Evolutionary conservation across 768 basidiomycete species (phyloP), one percentile per base, ranked within the genome.

Genomic region (Amanita fuliginea): DNA sequence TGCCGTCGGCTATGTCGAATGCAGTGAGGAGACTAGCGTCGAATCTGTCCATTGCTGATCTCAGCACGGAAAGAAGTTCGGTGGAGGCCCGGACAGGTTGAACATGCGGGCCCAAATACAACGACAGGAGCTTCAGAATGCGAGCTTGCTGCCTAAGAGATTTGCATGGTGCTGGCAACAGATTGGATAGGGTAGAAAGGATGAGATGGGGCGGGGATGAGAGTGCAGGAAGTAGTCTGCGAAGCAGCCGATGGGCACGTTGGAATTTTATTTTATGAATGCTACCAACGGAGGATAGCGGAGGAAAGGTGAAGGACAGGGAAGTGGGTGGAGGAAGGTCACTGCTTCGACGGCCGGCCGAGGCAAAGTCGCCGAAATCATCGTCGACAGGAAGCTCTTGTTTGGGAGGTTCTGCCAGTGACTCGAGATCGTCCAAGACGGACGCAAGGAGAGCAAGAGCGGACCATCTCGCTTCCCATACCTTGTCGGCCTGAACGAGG

Each of bases 331-430:
- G 43, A 18, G 45, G 58, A 54, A 66, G 64, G 47, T 65, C 64
- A 30, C 9, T 6, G 6, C 62, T 64, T 63, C 78, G 68, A 53
- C 76, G 75, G 6, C 67, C 74, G 8, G 56, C 47, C 0, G 73
- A 68, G 1, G 84, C 76, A 60, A 92, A 90, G 59, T 93, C 91
- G 3, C 91, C 93, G 65, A 95, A 95, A 21, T 91, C 90, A 56
- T 94, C 89, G 53, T 90, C 85, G 2, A 8, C 73, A 57, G 24
- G 84, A 74, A 1, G 77, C 79, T 43, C 24, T 6, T 43, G 24
- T 21, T 42, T 11, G 22, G 67, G 65, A 41, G 64, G 60, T 52
- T 65, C 67, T 9, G n/a, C n/a, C n/a, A n/a, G n/a, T n/a, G 63
- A 58, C 62, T 88, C 82, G 22, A 88, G 68, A 11, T 76, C 68